phyloP scores from a whole-genome alignment of 78 protist genomes.

The Dictyostelium discoideum region DNA sequence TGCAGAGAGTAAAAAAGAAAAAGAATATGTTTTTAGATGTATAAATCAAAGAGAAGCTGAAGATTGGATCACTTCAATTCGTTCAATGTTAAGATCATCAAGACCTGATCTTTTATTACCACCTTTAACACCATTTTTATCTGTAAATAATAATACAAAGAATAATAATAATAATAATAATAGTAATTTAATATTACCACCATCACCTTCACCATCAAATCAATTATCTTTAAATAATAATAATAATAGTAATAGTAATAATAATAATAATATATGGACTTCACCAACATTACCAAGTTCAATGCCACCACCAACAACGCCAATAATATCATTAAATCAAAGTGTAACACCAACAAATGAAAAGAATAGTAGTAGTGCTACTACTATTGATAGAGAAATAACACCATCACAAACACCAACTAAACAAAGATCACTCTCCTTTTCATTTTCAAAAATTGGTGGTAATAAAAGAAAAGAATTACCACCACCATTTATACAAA shows the following conservation, averaged over 20 bases:
- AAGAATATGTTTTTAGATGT: conserved; percentile 64
- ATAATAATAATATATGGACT: not conserved
- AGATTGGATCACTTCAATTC: conserved; percentile 51
- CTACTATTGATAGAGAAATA: not conserved
- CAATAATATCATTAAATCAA: not conserved
- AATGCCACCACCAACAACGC: not conserved
- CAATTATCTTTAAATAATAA: not conserved
- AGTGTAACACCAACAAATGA: not conserved
- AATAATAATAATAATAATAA: not conserved
- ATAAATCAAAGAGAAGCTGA: conserved; percentile 66
- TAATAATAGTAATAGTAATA: not conserved
- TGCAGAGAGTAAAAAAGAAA: conserved; percentile 9
- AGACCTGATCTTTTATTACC: conserved; percentile 72
- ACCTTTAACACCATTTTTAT: conserved; percentile 59
- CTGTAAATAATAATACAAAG: not conserved
- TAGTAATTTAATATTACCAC: not conserved
- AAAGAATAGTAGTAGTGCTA: not conserved
- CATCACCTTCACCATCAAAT: not conserved
- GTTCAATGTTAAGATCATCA: conserved; percentile 57
- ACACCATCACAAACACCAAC: not conserved
- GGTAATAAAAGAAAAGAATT: conserved; percentile 17
- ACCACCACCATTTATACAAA: conserved; percentile 18
- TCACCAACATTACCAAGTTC: not conserved
- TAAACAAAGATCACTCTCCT: conserved; percentile 60
- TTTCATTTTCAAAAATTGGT: conserved; percentile 11